phyloP scores from a whole-genome alignment of 2,329 filamentous ascomycete species.

The Juglanconis sp. region DNA sequence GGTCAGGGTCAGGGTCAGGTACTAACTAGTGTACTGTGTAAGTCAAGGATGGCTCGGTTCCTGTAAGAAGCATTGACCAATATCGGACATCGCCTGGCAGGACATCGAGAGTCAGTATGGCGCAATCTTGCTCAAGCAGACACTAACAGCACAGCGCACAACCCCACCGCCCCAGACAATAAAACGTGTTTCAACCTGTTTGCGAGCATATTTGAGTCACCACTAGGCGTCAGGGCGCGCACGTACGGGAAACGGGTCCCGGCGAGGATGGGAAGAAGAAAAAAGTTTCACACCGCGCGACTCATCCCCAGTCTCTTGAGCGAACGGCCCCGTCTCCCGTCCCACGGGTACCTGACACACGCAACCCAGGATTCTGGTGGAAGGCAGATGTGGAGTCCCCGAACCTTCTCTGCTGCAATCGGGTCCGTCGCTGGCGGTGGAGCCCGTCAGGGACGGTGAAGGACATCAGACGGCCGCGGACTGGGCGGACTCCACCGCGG shows the following conservation, averaged over 20 bases:
- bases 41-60: background rate
- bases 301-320: background rate
- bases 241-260: background rate
- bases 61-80: background rate
- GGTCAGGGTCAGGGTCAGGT: background rate
- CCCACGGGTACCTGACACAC: background rate
- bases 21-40: background rate
- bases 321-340: constrained; percentile 3
- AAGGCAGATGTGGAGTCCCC: background rate
- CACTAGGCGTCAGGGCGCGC: background rate
- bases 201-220: background rate
- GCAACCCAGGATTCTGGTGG: background rate
- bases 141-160: constrained; percentile 5
- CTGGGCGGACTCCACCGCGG: constrained; percentile 1
- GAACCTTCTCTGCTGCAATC: background rate
- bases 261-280: background rate
- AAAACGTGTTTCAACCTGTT: constrained; percentile 13
- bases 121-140: constrained; percentile 1
- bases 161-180: background rate
- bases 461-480: background rate
- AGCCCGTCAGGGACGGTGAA: background rate
- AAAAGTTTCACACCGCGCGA: constrained; percentile 5
- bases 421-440: background rate
- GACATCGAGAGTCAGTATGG: too few relatives aligned
- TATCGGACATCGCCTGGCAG: background rate